Percentiles rank a stretch among this genome's conserved stretches.
phyloP scores from a whole-genome alignment of 805 yeast genomes.

The Spathaspora passalidarum region DNA sequence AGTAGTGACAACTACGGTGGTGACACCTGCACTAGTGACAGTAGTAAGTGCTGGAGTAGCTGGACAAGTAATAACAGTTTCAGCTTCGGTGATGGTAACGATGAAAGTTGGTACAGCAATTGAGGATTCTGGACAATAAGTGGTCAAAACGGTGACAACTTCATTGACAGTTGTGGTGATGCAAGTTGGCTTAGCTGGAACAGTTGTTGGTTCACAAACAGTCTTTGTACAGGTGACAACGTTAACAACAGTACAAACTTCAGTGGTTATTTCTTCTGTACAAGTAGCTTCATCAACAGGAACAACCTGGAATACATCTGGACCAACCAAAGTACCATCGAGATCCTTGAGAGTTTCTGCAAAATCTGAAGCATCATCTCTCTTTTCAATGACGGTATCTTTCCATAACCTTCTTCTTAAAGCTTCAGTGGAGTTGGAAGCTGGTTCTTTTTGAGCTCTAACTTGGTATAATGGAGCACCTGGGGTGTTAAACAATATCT shows the following conservation, averaged over 20 bases:
- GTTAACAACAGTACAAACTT: conserved; percentile 13
- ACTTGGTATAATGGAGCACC: conserved; percentile 26
- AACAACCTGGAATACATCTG: conserved; percentile 13
- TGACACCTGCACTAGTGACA: conserved; percentile 4
- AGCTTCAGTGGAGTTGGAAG: conserved; percentile 38
- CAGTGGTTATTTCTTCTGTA: conserved; percentile 10
- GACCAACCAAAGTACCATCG: conserved; percentile 22
- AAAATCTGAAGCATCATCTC: conserved; percentile 32
- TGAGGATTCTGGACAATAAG: conserved; percentile 31
- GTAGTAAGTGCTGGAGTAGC: conserved; percentile 9
- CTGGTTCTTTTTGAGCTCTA: conserved; percentile 22
- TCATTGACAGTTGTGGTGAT: conserved; percentile 26
- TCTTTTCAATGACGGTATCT: conserved; percentile 19
- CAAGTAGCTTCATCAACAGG: conserved; percentile 12
- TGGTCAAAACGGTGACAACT: conserved; percentile 30
- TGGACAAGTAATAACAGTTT: conserved; percentile 23
- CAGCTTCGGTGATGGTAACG: conserved; percentile 13
- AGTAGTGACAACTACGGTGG: too few relatives aligned
- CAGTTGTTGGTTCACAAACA: conserved; percentile 26
- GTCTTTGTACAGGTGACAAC: conserved; percentile 20
- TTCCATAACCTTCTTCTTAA: conserved; percentile 36
- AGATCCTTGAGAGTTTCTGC: conserved; percentile 16
- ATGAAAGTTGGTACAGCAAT: too few relatives aligned
- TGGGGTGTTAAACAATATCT: conserved; percentile 19
- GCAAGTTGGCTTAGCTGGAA: conserved; percentile 27